These are phyloP conservation scores for Cladosporium colombiae DNA, from an alignment of 2,329 filamentous ascomycete genomes.

Conservation along the genomic window DNA sequence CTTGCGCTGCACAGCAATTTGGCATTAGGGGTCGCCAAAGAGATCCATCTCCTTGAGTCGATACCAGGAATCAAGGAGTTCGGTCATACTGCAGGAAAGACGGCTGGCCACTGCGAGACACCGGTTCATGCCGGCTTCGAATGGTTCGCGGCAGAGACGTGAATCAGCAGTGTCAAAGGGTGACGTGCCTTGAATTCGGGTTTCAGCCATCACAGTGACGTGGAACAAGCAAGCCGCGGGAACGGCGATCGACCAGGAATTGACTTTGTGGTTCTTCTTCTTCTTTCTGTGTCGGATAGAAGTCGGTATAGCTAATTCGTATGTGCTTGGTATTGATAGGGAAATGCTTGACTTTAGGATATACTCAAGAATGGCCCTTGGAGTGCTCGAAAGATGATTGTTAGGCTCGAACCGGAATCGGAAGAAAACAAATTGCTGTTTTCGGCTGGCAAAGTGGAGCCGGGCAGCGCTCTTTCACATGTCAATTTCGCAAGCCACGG, in stretches of 20 bases:
- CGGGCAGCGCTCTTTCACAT: slow-evolving; percentile 14
- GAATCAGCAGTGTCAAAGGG: background rate
- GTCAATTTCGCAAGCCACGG: slow-evolving; percentile 3
- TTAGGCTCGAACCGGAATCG: background rate
- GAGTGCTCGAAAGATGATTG: background rate
- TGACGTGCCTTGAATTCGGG: background rate
- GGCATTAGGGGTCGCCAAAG: background rate
- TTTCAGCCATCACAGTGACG: background rate
- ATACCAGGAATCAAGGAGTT: background rate
- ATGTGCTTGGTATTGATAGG: background rate
- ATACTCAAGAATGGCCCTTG: background rate
- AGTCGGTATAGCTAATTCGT: background rate
- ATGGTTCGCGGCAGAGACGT: background rate
- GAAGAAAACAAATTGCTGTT: slow-evolving; percentile 9
- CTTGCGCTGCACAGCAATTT: background rate
- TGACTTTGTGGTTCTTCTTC: background rate
- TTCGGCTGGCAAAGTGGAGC: slow-evolving; percentile 9
- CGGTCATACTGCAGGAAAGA: background rate
- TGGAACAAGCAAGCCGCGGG: background rate
- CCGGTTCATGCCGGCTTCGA: background rate
- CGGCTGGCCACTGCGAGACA: background rate
- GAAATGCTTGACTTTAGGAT: background rate
- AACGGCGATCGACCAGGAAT: background rate
- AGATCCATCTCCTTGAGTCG: too few species aligned
- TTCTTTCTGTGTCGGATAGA: background rate